Base-by-base conservation (phyloP, 495 filamentous ascomycete species). In the Aspergillus haitiensis region DNA sequence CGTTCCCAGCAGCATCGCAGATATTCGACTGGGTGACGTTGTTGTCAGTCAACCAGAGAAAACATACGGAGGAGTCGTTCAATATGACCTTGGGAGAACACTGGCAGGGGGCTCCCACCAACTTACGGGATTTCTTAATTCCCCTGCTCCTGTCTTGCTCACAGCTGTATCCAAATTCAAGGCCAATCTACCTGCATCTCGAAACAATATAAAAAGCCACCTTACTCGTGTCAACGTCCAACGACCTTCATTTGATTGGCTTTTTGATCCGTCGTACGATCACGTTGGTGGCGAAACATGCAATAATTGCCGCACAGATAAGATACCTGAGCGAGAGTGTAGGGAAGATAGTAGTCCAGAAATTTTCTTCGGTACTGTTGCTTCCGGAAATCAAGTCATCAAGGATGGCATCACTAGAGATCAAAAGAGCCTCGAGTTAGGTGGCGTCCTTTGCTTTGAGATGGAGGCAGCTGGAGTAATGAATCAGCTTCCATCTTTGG, bases 81-180 rank as follows among this genome's bases (percentile, higher is more conserved):
- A 58, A 15, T 51, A 58, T 36, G 42, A 56, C 45, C 35, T 16
- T 27, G 54, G 54, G 0, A 56, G 45, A 45, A 48, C 54, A 15
- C 9, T 56, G 7, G 21, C 54, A 8, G 42, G 54, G 32, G 54
- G 54, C 5, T 56, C 48, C 11, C 35, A 56, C 10, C 53, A 33
- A 4, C 21, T 27, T 27, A 35, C 27, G 3, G 53, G 53, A 4
- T 34, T 31, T 32, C 12, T 44, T 1, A 34, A 56, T 7, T 39
- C 51, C n/a, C 40, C 53, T 18, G 31, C 40, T 5, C 40, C 18
- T 21, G 12, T 9, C 2, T 33, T 37, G 15, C 15, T 52, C 5
- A 34, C 27, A 5, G 53, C 39, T 6, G 34, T 56, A 9, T n/a
- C 53, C 5, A 46, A 35, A 16, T 46, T 40, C 27, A 47, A 21